Conservation (phyloP, 116 monocot genomes). For the Posidonia oceanica region DNA sequence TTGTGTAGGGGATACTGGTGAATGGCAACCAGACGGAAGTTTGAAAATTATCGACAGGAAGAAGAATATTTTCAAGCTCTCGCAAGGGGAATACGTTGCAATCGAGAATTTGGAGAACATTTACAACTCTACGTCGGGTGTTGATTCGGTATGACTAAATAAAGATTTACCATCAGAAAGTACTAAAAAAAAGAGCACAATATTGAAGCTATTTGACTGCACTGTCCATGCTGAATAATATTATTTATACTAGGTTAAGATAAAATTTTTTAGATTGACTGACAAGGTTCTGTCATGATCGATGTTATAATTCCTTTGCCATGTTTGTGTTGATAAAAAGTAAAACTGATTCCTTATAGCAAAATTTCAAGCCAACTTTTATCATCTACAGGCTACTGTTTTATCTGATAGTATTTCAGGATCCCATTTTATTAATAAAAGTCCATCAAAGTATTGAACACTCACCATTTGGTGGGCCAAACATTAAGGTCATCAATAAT, state of each 20-base stretch:
- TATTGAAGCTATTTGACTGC: neutral
- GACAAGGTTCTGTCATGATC: neutral
- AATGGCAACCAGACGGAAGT: conserved; percentile 83
- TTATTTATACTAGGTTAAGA: too few species aligned
- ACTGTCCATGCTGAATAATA: neutral
- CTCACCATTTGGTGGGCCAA: neutral
- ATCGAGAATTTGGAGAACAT: conserved; percentile 92
- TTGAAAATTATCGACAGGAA: conserved; percentile 91
- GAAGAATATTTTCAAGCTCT: conserved; percentile 97
- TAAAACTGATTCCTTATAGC: too few species aligned
- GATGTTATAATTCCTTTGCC: neutral
- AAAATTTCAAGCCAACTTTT: too few species aligned
- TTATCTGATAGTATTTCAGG: too few species aligned
- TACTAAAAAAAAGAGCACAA: neutral
- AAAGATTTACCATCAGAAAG: neutral
- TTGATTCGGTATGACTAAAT: conserved; percentile 47
- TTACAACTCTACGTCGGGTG: conserved; percentile 44
- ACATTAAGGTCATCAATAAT: neutral
- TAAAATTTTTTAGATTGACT: too few species aligned
- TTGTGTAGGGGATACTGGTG: conserved; percentile 73
- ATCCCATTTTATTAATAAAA: too few species aligned
- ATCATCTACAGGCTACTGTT: too few species aligned
- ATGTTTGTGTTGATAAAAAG: too few species aligned
- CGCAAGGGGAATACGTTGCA: conserved; percentile 98
- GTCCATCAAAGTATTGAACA: too few species aligned